A percentile compares a stretch with the other conserved stretches of the same genome.
phyloP scores from a whole-genome alignment of 1,139 yeast genomes.

The Blastobotrys elegans region DNA sequence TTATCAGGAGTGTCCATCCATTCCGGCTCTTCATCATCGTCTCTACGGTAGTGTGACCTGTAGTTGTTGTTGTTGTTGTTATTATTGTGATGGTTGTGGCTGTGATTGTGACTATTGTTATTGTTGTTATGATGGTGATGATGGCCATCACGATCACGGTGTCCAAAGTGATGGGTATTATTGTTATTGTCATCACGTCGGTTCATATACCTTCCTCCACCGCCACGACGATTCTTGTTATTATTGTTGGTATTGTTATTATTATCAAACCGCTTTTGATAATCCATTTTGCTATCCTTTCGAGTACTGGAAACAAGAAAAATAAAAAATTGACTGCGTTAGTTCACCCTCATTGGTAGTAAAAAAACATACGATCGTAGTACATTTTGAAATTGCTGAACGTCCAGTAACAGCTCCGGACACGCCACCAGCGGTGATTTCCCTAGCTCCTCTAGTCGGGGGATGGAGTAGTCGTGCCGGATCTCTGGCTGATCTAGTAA shows the following conservation, averaged over 20 bases:
- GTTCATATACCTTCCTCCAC: conserved; percentile 1
- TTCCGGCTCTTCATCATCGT: conserved; percentile 15
- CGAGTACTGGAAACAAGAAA: not conserved
- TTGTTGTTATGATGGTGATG: conserved; percentile 7
- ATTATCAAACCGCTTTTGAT: not conserved
- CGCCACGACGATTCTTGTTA: not conserved
- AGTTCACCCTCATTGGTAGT: too few relatives aligned
- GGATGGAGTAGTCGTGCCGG: not conserved
- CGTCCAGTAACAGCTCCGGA: conserved; percentile 16
- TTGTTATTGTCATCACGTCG: conserved; percentile 7
- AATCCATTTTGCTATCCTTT: not conserved
- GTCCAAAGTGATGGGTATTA: conserved; percentile 6
- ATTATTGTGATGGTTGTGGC: conserved; percentile 3
- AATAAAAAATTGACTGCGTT: too few relatives aligned
- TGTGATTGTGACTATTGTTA: not conserved
- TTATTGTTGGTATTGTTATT: conserved; percentile 8
- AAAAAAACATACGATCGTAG: conserved; percentile 4
- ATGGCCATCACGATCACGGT: conserved; percentile 3
- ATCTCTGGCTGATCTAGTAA: not conserved
- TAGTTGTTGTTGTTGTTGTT: conserved; percentile 2
- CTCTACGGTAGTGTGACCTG: not conserved
- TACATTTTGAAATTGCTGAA: conserved; percentile 2
- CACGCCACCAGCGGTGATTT: conserved; percentile 22
- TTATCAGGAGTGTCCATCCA: conserved; percentile 19
- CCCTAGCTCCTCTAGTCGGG: conserved; percentile 16